Evolutionary conservation across 2,329 filamentous ascomycete species (phyloP).

Genomic region (Exophiala lecanii-corni): DNA sequence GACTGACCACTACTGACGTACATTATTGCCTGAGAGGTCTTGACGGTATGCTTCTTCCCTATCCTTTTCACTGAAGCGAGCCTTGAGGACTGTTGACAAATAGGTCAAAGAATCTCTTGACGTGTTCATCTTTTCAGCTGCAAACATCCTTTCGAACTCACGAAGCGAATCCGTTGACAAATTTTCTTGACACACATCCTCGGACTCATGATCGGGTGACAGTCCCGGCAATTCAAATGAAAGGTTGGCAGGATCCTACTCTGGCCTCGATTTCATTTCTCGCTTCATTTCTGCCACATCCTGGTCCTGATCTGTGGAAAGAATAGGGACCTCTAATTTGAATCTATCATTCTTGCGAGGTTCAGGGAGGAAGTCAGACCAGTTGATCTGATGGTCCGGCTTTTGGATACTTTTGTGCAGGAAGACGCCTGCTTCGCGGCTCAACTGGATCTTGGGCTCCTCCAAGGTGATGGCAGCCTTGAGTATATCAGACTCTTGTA

Average conservation of each 20-base stretch:
- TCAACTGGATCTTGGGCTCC: conserved; percentile 34
- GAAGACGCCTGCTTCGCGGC: conserved; percentile 29
- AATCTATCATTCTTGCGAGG: conserved; percentile 27
- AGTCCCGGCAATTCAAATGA: too few species aligned
- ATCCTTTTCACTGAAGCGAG: conserved; percentile 1
- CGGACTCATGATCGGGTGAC: too few species aligned
- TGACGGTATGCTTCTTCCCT: not conserved
- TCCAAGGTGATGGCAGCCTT: conserved; percentile 13
- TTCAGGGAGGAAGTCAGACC: conserved; percentile 24
- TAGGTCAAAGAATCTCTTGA: conserved; percentile 15
- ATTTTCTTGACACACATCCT: too few species aligned
- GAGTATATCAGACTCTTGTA: conserved; percentile 19
- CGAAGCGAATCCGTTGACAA: conserved; percentile 8
- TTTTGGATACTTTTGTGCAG: conserved; percentile 31
- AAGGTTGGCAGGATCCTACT: not conserved
- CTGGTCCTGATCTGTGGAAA: conserved; percentile 38
- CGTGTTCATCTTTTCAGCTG: conserved; percentile 11
- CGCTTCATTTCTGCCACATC: conserved; percentile 40
- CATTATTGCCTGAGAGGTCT: too few species aligned
- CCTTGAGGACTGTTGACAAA: conserved; percentile 6
- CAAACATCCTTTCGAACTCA: conserved; percentile 5
- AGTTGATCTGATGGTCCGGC: conserved; percentile 13
- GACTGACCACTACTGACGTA: too few species aligned
- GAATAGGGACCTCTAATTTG: conserved; percentile 45
- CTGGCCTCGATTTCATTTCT: not conserved